Evolutionary conservation across 1,284 basidiomycete genomes (phyloP).

Genomic region (Vanrija humicola): DNA sequence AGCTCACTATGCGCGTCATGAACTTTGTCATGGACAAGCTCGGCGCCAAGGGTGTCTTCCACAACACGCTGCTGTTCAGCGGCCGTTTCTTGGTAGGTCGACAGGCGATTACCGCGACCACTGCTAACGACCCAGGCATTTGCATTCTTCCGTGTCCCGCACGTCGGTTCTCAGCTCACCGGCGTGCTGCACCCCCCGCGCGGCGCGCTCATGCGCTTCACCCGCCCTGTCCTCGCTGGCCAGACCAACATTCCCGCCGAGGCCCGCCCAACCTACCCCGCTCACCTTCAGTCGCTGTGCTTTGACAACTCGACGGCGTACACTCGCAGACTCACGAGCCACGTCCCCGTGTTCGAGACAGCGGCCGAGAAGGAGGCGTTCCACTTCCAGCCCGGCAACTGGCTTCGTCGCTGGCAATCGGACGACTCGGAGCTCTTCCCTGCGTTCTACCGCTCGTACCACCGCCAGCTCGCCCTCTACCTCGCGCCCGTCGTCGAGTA

Average conservation of each 20-base stretch:
- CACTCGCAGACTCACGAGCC: constrained; percentile 33
- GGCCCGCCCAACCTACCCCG: constrained; percentile 36
- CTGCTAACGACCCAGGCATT: constrained; percentile 38
- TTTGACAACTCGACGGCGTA: constrained; percentile 47
- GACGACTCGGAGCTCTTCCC: constrained; percentile 55
- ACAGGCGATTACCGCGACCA: neutral
- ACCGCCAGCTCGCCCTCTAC: constrained; percentile 51
- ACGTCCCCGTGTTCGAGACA: constrained; percentile 32
- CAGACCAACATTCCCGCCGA: constrained; percentile 14
- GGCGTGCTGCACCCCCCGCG: constrained; percentile 51
- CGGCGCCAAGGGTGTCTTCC: constrained; percentile 54
- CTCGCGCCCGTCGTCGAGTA: constrained; percentile 45
- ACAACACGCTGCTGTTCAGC: constrained; percentile 54
- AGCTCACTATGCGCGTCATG: constrained; percentile 49
- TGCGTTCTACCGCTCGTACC: constrained; percentile 55
- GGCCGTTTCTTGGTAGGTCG: constrained; percentile 49
- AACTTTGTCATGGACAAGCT: constrained; percentile 54
- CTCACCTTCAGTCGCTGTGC: constrained; percentile 40
- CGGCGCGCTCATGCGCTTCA: constrained; percentile 49
- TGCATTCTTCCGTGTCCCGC: constrained; percentile 54
- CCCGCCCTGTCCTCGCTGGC: constrained; percentile 29
- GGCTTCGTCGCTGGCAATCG: constrained; percentile 51
- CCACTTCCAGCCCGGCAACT: constrained; percentile 50
- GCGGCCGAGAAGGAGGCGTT: constrained; percentile 47
- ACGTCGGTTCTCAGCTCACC: constrained; percentile 53